Conservation (phyloP, 495 filamentous ascomycete genomes). For the Penicillium canescens region DNA sequence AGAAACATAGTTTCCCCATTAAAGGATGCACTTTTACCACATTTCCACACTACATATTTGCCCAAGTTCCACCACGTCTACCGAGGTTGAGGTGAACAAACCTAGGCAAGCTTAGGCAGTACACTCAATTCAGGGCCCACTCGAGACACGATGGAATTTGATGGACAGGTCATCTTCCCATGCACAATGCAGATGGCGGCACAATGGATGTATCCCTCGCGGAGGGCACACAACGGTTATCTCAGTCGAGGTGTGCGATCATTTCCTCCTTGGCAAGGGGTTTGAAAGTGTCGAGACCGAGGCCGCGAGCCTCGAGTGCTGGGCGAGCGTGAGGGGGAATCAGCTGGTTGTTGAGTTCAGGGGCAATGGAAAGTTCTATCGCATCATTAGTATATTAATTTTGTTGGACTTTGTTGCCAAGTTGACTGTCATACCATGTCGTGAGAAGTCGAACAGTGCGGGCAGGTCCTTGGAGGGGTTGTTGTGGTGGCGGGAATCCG, state of each 20-base stretch:
- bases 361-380: constrained; percentile 91
- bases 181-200: constrained; percentile 30
- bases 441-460: constrained; percentile 86
- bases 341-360: constrained; percentile 80
- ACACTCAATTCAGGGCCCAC: constrained; percentile 32
- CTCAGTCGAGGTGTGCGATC: constrained; percentile 96
- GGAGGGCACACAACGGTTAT: constrained; percentile 30
- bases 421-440: constrained; percentile 66
- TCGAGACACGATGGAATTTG: constrained; percentile 37
- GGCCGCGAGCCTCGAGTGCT: constrained; percentile 69
- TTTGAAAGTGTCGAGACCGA: constrained; percentile 92
- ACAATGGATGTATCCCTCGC: constrained; percentile 43
- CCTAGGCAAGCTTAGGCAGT: constrained; percentile 8
- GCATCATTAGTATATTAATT: constrained; percentile 13
- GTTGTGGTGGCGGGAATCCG: constrained; percentile 88
- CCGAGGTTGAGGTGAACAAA: constrained; percentile 11
- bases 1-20: constrained; percentile 34
- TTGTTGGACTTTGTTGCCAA: neutral
- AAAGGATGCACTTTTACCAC: constrained; percentile 25
- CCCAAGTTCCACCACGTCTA: constrained; percentile 14
- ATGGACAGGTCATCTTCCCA: constrained; percentile 33
- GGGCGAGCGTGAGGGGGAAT: constrained; percentile 81
- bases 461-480: constrained; percentile 78
- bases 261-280: constrained; percentile 91
- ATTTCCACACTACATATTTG: constrained; percentile 16